Conservation (phyloP, 2,329 filamentous ascomycete species). For the Ophiostoma populinum region DNA sequence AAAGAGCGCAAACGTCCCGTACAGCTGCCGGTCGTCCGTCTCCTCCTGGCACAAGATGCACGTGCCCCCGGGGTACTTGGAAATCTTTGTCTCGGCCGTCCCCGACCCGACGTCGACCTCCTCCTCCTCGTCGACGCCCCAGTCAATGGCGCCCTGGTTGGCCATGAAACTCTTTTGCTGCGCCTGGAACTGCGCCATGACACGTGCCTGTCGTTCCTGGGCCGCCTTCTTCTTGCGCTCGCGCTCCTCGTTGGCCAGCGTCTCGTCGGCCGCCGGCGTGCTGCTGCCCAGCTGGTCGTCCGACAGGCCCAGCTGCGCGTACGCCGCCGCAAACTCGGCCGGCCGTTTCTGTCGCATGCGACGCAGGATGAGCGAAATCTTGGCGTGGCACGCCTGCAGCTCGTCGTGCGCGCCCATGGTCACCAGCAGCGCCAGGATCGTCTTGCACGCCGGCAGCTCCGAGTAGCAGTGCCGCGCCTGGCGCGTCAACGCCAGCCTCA, state of each 20-base stretch:
- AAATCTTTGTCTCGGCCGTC: conserved; percentile 55
- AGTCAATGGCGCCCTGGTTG: conserved; percentile 69
- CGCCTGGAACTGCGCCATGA: conserved; percentile 97
- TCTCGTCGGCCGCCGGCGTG: conserved; percentile 51
- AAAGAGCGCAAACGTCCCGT: conserved; percentile 84
- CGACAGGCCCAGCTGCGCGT: conserved; percentile 44
- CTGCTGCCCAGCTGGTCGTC: conserved; percentile 67
- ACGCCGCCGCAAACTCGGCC: conserved; percentile 50
- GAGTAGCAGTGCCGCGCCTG: conserved; percentile 21
- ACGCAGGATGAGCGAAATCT: conserved; percentile 68
- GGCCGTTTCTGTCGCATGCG: conserved; percentile 74
- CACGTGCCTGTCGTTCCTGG: conserved; percentile 70
- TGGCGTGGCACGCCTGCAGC: conserved; percentile 68
- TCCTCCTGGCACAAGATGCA: conserved; percentile 97
- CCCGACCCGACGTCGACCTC: background rate
- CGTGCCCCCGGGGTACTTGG: conserved; percentile 83
- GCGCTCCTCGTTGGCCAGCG: conserved; percentile 47
- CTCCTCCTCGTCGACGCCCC: conserved; percentile 45
- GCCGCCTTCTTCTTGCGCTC: conserved; percentile 84
- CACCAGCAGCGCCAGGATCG: conserved; percentile 46
- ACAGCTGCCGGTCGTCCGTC: conserved; percentile 72
- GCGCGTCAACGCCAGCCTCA: conserved; percentile 50
- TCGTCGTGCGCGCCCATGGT: conserved; percentile 49
- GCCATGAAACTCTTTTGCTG: conserved; percentile 92
- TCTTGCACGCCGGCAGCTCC: conserved; percentile 24